These are phyloP conservation scores for Inga leiocalycina DNA, from an alignment of 306 rosid species.

Conservation along the genomic window DNA sequence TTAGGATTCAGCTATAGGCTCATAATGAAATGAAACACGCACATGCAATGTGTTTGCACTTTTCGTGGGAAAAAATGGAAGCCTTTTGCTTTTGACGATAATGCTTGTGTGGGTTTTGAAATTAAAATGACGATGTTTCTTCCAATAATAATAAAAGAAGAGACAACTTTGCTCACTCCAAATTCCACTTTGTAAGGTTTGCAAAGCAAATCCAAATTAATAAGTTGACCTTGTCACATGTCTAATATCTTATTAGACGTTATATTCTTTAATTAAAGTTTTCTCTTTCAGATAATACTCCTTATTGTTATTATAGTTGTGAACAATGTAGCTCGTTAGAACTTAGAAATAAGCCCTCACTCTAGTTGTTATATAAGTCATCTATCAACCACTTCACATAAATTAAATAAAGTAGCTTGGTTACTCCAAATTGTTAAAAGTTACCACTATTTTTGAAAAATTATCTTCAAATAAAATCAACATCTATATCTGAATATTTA, in stretches of 20 bases:
- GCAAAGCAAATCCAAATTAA: background rate
- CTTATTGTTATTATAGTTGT: background rate
- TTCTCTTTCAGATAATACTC: background rate
- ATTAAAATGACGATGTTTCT: background rate
- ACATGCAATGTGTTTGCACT: background rate
- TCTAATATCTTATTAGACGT: background rate
- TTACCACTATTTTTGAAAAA: background rate
- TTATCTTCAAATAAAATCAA: background rate
- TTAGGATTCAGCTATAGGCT: no score
- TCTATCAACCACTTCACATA: no score
- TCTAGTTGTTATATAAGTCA: no score
- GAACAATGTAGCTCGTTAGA: background rate
- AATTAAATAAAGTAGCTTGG: no score
- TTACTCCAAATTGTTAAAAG: no score
- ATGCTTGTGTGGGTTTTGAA: slow-evolving; percentile 6
- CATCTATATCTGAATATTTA: no score
- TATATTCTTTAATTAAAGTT: background rate
- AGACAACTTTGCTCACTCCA: background rate
- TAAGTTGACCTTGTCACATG: background rate
- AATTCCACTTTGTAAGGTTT: slow-evolving; percentile 5
- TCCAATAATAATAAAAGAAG: slow-evolving; percentile 1
- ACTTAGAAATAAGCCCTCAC: no score
- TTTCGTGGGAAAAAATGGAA: background rate
- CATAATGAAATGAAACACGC: background rate
- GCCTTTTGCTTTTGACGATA: background rate